These are phyloP conservation scores for Candida takata DNA, from an alignment of 805 yeast genomes.

Conservation along the genomic window DNA sequence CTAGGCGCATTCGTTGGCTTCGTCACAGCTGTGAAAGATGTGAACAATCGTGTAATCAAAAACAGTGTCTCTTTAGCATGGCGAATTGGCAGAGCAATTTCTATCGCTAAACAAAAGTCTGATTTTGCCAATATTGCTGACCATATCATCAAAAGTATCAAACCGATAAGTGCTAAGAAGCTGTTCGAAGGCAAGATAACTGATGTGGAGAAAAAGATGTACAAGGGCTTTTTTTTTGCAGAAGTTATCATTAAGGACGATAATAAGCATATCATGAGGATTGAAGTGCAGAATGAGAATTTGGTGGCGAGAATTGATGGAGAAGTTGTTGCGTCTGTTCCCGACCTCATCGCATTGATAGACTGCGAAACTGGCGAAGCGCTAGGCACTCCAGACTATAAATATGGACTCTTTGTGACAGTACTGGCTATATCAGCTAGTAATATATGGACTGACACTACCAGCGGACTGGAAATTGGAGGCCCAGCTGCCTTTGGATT, in stretches of 20 bases:
- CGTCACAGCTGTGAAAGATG: conserved; percentile 27
- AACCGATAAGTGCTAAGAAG: conserved; percentile 24
- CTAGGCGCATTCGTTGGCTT: conserved; percentile 35
- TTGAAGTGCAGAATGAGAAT: conserved; percentile 46
- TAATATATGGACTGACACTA: conserved; percentile 27
- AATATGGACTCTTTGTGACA: conserved; percentile 37
- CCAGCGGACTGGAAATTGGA: conserved; percentile 32
- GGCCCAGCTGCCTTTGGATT: conserved; percentile 31
- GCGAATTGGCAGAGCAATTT: conserved; percentile 41
- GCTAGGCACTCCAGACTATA: conserved; percentile 42
- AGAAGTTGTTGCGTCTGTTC: conserved; percentile 34
- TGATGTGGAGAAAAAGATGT: conserved; percentile 34
- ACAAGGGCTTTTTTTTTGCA: conserved; percentile 40
- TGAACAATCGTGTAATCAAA: conserved; percentile 26
- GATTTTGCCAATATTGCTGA: conserved; percentile 30
- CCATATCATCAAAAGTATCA: conserved; percentile 31
- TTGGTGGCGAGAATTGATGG: conserved; percentile 28
- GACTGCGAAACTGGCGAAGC: conserved; percentile 41
- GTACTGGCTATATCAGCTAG: conserved; percentile 32
- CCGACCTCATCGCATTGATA: conserved; percentile 38
- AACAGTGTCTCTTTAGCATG: conserved; percentile 36
- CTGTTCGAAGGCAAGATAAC: conserved; percentile 38
- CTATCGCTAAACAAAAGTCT: conserved; percentile 30
- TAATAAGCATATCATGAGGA: conserved; percentile 19
- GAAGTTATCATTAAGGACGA: conserved; percentile 31